A percentile compares a stretch with the other conserved stretches of the same genome.
Conservation (phyloP, 768 basidiomycete genomes). For the Hericium coralloides region DNA sequence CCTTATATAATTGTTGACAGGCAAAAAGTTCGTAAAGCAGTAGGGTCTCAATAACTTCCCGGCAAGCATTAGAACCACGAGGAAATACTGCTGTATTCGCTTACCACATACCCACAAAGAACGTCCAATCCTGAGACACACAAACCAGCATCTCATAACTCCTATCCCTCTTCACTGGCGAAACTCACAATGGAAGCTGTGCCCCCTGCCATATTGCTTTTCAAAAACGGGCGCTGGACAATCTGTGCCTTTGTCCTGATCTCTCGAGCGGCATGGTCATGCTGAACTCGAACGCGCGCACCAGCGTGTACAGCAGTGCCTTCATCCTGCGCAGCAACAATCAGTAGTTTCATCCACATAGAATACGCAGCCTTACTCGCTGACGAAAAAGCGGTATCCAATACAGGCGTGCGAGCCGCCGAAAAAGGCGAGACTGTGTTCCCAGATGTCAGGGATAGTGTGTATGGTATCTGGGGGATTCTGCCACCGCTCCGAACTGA, state of each 20-base stretch:
- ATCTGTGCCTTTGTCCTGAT: not conserved
- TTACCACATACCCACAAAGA: no score
- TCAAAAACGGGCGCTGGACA: not conserved
- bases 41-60: no score
- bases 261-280: conserved; percentile 1
- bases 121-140: no score
- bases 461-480: conserved; percentile 6
- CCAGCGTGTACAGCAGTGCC: conserved; percentile 11
- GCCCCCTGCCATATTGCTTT: not conserved
- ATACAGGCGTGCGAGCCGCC: conserved; percentile 22
- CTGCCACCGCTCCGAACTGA: conserved; percentile 22
- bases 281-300: conserved; percentile 11
- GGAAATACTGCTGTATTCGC: no score
- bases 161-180: no score
- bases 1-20: no score
- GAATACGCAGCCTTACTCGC: conserved; percentile 7
- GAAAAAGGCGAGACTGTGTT: conserved; percentile 18
- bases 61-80: no score
- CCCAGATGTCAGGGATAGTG: conserved; percentile 17
- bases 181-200: not conserved
- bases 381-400: conserved; percentile 19
- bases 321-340: conserved; percentile 8
- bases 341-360: not conserved
- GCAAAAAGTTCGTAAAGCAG: no score
- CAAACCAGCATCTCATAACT: no score